Evolutionary conservation across 768 basidiomycete genomes (phyloP).

Genomic region (Neoboletus brunneissimus): DNA sequence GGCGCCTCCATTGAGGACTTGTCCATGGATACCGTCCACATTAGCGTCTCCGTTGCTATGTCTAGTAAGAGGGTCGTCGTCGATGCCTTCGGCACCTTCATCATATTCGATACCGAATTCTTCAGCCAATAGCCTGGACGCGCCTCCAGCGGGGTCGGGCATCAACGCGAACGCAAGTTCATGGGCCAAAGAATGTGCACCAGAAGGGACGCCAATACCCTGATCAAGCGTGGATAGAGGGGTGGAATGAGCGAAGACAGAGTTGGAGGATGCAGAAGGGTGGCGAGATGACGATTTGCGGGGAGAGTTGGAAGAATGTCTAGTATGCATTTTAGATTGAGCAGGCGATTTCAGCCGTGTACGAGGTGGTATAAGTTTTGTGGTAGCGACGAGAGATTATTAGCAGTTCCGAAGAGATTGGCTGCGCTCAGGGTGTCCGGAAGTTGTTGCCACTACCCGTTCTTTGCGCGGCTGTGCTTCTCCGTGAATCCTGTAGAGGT

Average conservation of each 20-base stretch:
- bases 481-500: constrained; percentile 1
- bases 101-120: constrained; percentile 91
- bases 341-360: neutral
- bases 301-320: constrained; percentile 26
- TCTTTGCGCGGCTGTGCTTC: constrained; percentile 3
- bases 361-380: constrained; percentile 11
- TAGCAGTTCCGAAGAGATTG: constrained; percentile 13
- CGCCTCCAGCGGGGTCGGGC: constrained; percentile 75
- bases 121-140: constrained; percentile 74
- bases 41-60: constrained; percentile 27
- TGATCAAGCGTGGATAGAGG: constrained; percentile 35
- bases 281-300: constrained; percentile 32
- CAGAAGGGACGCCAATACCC: constrained; percentile 27
- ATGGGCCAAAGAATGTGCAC: constrained; percentile 71
- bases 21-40: constrained; percentile 32
- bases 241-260: constrained; percentile 20
- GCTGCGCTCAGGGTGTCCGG: neutral
- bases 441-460: constrained; percentile 4
- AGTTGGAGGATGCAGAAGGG: constrained; percentile 22
- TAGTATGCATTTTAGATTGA: constrained; percentile 24
- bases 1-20: constrained; percentile 23
- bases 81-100: constrained; percentile 81
- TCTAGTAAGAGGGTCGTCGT: constrained; percentile 29
- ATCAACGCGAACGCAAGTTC: constrained; percentile 84
- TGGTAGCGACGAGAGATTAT: constrained; percentile 7